A percentile compares a stretch with the other conserved stretches of the same genome.
Evolutionary conservation across 345 rosid genomes (phyloP).

Genomic region (Geranium brycei): DNA sequence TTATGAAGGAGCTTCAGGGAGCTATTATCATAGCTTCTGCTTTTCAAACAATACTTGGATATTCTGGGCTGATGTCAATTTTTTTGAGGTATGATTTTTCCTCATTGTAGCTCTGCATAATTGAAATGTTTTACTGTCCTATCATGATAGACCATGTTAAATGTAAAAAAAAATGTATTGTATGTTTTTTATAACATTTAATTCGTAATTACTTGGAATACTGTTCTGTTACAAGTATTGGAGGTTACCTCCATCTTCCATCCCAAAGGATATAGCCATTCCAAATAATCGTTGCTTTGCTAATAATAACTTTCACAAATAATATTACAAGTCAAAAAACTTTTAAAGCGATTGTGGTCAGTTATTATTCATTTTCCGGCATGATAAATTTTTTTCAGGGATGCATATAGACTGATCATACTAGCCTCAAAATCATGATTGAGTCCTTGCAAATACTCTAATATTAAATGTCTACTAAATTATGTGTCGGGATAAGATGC

Average conservation of each 20-base stretch:
- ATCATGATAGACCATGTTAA: neutral
- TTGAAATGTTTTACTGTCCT: neutral
- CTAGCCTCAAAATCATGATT: too few species aligned
- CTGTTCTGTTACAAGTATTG: neutral
- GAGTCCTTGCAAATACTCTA: neutral
- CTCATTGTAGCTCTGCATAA: conserved; percentile 2
- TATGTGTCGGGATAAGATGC: neutral
- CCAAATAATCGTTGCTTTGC: neutral
- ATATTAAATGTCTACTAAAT: neutral
- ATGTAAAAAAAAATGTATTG: neutral
- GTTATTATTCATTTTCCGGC: too few species aligned
- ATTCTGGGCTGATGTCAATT: conserved; percentile 74
- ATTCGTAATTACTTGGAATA: too few species aligned
- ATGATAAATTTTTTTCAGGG: too few species aligned
- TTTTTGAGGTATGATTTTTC: conserved; percentile 36
- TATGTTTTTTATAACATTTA: too few species aligned
- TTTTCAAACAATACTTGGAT: conserved; percentile 78
- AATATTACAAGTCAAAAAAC: too few species aligned
- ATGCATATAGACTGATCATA: too few species aligned
- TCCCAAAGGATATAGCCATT: neutral
- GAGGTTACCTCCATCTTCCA: neutral
- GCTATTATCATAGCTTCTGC: conserved; percentile 79
- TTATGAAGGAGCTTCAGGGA: conserved; percentile 91
- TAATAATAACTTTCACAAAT: neutral
- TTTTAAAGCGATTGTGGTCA: too few species aligned